These are phyloP conservation scores for Populus simonii DNA, from an alignment of 345 rosid species.

Conservation along the genomic window DNA sequence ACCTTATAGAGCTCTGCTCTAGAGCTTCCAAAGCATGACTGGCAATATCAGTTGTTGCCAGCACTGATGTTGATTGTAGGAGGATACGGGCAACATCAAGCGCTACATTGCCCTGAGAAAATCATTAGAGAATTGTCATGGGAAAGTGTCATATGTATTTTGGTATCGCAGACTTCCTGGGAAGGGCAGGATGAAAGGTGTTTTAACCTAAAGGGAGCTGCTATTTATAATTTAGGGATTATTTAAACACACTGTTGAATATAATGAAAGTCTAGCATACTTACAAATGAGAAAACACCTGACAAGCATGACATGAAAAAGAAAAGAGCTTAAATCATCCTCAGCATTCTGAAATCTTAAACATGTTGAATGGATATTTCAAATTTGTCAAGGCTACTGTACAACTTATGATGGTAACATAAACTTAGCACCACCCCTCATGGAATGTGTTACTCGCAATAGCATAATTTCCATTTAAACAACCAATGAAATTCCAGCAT, in stretches of 20 bases:
- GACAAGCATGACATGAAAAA: not conserved
- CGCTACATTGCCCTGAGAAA: slow-evolving; percentile 90
- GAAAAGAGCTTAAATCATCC: not conserved
- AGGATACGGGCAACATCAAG: slow-evolving; percentile 90
- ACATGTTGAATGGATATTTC: not conserved
- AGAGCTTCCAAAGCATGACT: slow-evolving; percentile 68
- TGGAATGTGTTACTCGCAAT: not conserved
- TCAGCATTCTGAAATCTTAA: not conserved
- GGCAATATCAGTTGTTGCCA: slow-evolving; percentile 86
- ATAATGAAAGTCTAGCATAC: not conserved
- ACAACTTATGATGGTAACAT: not conserved
- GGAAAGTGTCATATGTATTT: not conserved
- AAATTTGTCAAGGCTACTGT: not conserved
- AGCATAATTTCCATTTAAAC: not conserved
- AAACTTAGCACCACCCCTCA: not conserved
- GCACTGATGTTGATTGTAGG: slow-evolving; percentile 61
- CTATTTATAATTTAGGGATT: not conserved
- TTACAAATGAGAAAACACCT: not conserved
- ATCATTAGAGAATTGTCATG: not conserved
- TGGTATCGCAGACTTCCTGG: not conserved
- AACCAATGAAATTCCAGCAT: not conserved
- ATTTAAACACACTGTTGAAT: not conserved
- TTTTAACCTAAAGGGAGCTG: not conserved
- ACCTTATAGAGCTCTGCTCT: slow-evolving; percentile 79
- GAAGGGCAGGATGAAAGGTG: not conserved